Evolutionary conservation across 1,284 basidiomycete genomes (phyloP).

Genomic region (Quambalaria eucalypti): DNA sequence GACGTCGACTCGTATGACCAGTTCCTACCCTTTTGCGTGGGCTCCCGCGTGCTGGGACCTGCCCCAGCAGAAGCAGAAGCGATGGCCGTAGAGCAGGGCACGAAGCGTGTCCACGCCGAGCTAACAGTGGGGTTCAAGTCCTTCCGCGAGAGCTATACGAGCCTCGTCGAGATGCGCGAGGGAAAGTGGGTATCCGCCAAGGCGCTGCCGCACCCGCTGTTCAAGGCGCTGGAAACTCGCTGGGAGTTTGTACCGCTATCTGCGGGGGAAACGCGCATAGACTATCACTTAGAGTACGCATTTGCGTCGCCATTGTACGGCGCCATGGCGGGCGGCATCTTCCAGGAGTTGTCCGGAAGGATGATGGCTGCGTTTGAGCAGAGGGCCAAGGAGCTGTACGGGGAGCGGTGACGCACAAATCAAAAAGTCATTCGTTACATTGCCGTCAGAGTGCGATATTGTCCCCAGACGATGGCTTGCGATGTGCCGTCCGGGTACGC

Average conservation of each 20-base stretch:
- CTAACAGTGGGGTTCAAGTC: conserved; percentile 78
- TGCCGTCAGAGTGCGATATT: no score
- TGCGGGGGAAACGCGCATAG: conserved; percentile 17
- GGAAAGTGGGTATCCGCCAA: conserved; percentile 68
- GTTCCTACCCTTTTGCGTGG: conserved; percentile 83
- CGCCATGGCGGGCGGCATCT: conserved; percentile 68
- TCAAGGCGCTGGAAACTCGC: conserved; percentile 70
- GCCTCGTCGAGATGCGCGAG: conserved; percentile 69
- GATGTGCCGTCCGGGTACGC: no score
- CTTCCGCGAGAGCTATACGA: conserved; percentile 78
- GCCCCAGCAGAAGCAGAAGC: conserved; percentile 1
- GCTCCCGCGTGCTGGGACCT: conserved; percentile 59
- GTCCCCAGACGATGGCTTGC: no score
- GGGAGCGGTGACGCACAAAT: not conserved
- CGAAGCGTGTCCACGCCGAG: conserved; percentile 57
- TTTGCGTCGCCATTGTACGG: conserved; percentile 82
- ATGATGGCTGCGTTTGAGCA: conserved; percentile 90
- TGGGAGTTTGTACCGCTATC: conserved; percentile 50
- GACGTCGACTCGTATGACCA: conserved; percentile 75
- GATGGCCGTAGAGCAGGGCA: not conserved
- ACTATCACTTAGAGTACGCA: conserved; percentile 60
- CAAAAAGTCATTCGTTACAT: no score
- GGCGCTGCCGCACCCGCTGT: conserved; percentile 70
- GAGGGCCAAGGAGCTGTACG: conserved; percentile 53
- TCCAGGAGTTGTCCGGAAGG: conserved; percentile 72